Conservation (phyloP, 768 basidiomycete genomes). For the Suillus luteus region DNA sequence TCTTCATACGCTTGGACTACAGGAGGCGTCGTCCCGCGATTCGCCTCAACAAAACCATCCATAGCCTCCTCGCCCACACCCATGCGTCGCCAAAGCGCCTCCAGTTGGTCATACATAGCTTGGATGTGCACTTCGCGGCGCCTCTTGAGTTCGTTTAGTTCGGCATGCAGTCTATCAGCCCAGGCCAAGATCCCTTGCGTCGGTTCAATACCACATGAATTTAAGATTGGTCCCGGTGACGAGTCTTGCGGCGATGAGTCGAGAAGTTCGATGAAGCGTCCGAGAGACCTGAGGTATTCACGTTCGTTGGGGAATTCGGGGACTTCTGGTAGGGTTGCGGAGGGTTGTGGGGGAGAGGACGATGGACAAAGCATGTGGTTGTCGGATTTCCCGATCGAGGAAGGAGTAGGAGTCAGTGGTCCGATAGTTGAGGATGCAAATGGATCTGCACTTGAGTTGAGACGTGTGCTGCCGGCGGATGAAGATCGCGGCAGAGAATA, state of each 20-base stretch:
- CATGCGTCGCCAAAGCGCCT: conserved; percentile 85
- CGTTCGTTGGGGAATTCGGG: conserved; percentile 32
- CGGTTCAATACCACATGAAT: conserved; percentile 65
- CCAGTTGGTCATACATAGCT: conserved; percentile 90
- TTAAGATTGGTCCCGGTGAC: conserved; percentile 23
- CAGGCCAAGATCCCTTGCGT: conserved; percentile 73
- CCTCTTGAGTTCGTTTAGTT: conserved; percentile 73
- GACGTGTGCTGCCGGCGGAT: conserved; percentile 32
- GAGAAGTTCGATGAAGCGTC: conserved; percentile 60
- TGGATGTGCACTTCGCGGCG: conserved; percentile 85
- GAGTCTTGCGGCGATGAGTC: conserved; percentile 41
- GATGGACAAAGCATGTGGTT: conserved; percentile 39
- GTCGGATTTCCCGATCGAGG: conserved; percentile 39
- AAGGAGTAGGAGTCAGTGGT: conserved; percentile 49
- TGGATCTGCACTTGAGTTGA: conserved; percentile 26
- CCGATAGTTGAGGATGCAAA: conserved; percentile 26
- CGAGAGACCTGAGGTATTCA: conserved; percentile 61
- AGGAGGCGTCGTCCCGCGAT: conserved; percentile 80
- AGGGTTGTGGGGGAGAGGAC: conserved; percentile 16
- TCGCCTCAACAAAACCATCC: conserved; percentile 86
- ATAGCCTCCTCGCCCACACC: conserved; percentile 79
- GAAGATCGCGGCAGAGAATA: conserved; percentile 48
- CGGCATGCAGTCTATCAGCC: conserved; percentile 56
- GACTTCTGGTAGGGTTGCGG: conserved; percentile 15
- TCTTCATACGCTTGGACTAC: conserved; percentile 82